Evolutionary conservation across 306 rosid species (phyloP).

Genomic region (Rosa chinensis): DNA sequence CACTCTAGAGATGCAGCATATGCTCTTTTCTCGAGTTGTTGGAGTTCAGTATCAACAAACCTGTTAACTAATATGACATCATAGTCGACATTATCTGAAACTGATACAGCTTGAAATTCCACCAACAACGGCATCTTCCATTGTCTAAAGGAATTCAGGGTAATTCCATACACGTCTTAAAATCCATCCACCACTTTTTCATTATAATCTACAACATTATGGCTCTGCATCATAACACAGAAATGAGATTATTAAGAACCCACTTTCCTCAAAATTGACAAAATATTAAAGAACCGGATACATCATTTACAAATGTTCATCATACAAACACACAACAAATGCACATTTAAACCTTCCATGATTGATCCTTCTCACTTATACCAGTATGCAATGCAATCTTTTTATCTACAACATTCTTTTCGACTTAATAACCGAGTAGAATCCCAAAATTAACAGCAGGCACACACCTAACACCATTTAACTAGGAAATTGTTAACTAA

Average conservation of each 20-base stretch:
- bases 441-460: neutral
- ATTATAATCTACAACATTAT: conserved; percentile 75
- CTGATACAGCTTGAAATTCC: conserved; percentile 63
- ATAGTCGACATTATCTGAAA: conserved; percentile 62
- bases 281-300: conserved; percentile 13
- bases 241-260: conserved; percentile 25
- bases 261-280: conserved; percentile 9
- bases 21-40: conserved; percentile 68
- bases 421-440: neutral
- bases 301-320: neutral
- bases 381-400: neutral
- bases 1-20: conserved; percentile 44
- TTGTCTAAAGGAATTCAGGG: conserved; percentile 56
- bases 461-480: neutral
- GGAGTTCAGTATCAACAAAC: conserved; percentile 62
- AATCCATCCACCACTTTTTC: conserved; percentile 95
- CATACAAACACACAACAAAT: neutral
- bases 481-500: neutral
- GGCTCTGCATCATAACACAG: conserved; percentile 59
- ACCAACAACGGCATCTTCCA: conserved; percentile 91
- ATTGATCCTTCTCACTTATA: neutral
- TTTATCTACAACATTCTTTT: neutral
- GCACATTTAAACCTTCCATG: neutral
- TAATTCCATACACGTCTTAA: conserved; percentile 77
- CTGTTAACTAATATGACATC: conserved; percentile 87